Conservation (phyloP, 2,329 filamentous ascomycete genomes). For the Exophiala calicioides region DNA sequence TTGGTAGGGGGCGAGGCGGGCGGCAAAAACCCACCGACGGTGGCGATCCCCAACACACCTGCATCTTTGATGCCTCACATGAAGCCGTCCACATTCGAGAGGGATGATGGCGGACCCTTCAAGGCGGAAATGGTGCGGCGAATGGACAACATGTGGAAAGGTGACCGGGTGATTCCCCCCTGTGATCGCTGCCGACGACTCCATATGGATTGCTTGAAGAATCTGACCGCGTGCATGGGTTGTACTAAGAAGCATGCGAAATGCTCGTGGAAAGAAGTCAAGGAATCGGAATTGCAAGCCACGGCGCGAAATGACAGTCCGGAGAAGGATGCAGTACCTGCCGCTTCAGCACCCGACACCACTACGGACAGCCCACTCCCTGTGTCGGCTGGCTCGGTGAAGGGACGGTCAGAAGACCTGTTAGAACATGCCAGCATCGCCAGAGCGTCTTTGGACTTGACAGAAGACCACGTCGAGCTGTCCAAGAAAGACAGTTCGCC, state of each 20-base stretch:
- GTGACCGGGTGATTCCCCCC: constrained; percentile 74
- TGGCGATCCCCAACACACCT: constrained; percentile 58
- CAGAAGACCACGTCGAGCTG: constrained; percentile 8
- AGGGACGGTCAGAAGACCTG: constrained; percentile 11
- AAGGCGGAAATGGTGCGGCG: constrained; percentile 69
- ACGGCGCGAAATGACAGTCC: constrained; percentile 24
- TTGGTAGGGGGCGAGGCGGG: constrained; percentile 6
- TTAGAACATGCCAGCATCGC: constrained; percentile 12
- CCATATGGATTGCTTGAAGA: constrained; percentile 79
- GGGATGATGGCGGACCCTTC: constrained; percentile 60
- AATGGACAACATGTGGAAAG: constrained; percentile 73
- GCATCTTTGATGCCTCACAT: constrained; percentile 53
- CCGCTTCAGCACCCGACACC: constrained; percentile 16
- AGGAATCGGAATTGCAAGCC: constrained; percentile 63
- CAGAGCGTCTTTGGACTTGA: constrained; percentile 18
- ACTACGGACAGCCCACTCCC: constrained; percentile 8
- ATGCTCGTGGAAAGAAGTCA: constrained; percentile 81
- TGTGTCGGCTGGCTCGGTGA: constrained; percentile 14
- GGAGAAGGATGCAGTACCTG: constrained; percentile 21
- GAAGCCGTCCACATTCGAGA: constrained; percentile 49
- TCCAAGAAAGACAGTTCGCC: constrained; percentile 1
- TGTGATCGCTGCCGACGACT: constrained; percentile 81
- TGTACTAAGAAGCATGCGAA: constrained; percentile 91
- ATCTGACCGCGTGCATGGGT: constrained; percentile 80
- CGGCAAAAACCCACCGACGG: constrained; percentile 41